These are phyloP conservation scores for Phytopythium litorale DNA, from an alignment of 352 stramenopile species.

Conservation along the genomic window DNA sequence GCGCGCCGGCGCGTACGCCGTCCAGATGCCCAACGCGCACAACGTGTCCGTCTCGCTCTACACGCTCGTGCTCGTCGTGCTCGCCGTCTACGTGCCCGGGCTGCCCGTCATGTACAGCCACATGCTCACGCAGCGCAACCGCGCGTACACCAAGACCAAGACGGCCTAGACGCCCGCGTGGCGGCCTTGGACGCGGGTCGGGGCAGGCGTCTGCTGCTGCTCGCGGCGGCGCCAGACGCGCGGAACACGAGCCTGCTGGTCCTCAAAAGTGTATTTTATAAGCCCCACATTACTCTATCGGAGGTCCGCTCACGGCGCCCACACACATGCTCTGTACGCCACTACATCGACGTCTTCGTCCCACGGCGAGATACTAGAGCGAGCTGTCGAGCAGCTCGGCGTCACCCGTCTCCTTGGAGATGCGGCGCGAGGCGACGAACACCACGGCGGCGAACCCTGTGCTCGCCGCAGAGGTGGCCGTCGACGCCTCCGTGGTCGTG, in stretches of 20 bases:
- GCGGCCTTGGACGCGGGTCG: not conserved
- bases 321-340: not conserved
- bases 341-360: constrained; percentile 1
- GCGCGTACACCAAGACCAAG: constrained; percentile 79
- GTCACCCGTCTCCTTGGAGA: constrained; percentile 47
- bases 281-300: constrained; percentile 4
- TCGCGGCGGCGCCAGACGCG: not conserved
- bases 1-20: constrained; percentile 55
- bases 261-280: constrained; percentile 1
- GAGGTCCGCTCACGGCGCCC: not conserved
- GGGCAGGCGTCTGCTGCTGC: not conserved
- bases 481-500: not conserved
- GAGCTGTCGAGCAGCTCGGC: constrained; percentile 23
- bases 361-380: constrained; percentile 4
- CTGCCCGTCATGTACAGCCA: constrained; percentile 83
- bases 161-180: constrained; percentile 31
- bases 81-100: constrained; percentile 72
- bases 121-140: constrained; percentile 85
- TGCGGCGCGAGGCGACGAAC: constrained; percentile 47
- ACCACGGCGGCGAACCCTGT: constrained; percentile 17
- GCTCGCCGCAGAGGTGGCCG: not conserved
- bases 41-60: constrained; percentile 77
- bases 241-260: not conserved
- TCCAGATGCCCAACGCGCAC: constrained; percentile 73
- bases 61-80: constrained; percentile 58